A percentile compares a stretch with the other conserved stretches of the same genome.
Conservation (phyloP, 2,329 filamentous ascomycete species). For the Colletotrichum gigasporum region DNA sequence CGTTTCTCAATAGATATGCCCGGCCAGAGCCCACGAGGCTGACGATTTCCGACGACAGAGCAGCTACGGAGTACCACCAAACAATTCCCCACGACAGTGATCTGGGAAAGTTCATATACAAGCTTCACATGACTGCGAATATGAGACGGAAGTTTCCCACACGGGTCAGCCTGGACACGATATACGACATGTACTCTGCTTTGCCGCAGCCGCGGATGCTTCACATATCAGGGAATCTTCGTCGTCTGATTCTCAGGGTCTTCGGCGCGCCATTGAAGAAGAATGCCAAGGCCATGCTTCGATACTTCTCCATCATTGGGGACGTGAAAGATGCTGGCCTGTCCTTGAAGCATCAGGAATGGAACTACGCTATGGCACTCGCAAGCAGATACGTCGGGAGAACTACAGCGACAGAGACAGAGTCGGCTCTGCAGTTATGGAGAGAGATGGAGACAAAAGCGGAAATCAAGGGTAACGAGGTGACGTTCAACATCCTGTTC, state of each 20-base stretch:
- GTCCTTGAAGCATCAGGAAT: conserved; percentile 73
- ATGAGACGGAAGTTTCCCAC: conserved; percentile 53
- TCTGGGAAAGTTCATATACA: conserved; percentile 45
- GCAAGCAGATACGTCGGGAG: conserved; percentile 75
- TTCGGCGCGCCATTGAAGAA: conserved; percentile 72
- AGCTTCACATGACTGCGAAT: conserved; percentile 52
- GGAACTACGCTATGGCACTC: conserved; percentile 86
- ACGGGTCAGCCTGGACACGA: conserved; percentile 50
- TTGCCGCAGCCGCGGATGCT: conserved; percentile 64
- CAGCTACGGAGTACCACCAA: conserved; percentile 59
- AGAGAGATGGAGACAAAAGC: conserved; percentile 85
- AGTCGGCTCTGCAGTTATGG: conserved; percentile 82
- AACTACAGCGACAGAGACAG: conserved; percentile 67
- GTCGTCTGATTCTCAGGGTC: conserved; percentile 72
- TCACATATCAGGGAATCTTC: conserved; percentile 58
- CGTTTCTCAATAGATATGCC: conserved; percentile 64
- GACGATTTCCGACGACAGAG: conserved; percentile 58
- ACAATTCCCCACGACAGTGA: conserved; percentile 45
- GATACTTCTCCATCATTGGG: conserved; percentile 84
- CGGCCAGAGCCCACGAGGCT: conserved; percentile 58
- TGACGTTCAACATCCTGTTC: conserved; percentile 95
- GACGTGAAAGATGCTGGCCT: conserved; percentile 83
- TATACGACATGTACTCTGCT: conserved; percentile 59
- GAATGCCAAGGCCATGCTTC: conserved; percentile 72
- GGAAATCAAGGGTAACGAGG: conserved; percentile 70